These are phyloP conservation scores for Suillus subalutaceus DNA, from an alignment of 768 basidiomycete genomes.

Conservation along the genomic window DNA sequence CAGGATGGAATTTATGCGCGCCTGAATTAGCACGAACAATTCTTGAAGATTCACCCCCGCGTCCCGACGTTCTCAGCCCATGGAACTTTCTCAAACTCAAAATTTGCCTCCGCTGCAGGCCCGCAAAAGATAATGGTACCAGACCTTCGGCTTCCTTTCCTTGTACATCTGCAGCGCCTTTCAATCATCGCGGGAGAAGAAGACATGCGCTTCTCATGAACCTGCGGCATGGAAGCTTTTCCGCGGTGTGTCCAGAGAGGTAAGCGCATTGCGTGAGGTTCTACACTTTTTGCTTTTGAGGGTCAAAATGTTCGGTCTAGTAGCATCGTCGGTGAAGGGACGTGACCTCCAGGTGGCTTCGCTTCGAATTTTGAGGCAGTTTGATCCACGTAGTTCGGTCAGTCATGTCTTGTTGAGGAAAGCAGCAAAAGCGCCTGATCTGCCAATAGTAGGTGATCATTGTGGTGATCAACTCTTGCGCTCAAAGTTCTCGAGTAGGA, in stretches of 20 bases:
- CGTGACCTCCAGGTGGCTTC: neutral
- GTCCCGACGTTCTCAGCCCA: neutral
- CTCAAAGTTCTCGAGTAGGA: neutral
- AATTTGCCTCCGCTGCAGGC: neutral
- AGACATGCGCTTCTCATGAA: neutral
- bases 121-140: neutral
- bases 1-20: constrained; percentile 4
- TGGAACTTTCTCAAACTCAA: neutral
- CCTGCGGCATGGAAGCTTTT: neutral
- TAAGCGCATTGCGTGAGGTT: neutral
- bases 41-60: constrained; percentile 1
- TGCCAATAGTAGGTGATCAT: neutral
- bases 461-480: neutral
- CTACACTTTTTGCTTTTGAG: neutral
- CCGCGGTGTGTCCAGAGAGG: neutral
- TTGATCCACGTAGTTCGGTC: neutral
- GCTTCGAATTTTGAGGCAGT: neutral
- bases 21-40: neutral
- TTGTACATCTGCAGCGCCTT: neutral
- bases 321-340: neutral
- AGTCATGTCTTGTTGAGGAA: neutral
- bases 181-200: constrained; percentile 11
- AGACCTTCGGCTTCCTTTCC: neutral
- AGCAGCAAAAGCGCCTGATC: neutral
- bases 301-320: neutral